Evolutionary conservation across 1,284 basidiomycete genomes (phyloP), one percentile per base, ranked within the genome.

Genomic region (Bjerkandera adusta): DNA sequence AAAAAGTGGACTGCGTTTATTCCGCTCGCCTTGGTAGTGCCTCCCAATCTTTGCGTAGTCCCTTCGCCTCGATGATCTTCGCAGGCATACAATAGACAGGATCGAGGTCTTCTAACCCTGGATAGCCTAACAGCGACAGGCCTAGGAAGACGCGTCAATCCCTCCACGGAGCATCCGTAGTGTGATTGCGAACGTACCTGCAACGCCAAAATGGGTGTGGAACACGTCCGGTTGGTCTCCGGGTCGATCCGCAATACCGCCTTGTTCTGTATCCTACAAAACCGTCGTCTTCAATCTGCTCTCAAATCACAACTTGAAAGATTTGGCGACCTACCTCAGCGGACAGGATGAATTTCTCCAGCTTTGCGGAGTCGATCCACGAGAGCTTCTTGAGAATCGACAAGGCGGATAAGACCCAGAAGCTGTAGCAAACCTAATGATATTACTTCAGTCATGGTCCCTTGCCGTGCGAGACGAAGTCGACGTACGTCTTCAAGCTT

Each of bases 81-180:
- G 85, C 85, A 1, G 95, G 96, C 91, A 99, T 93, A 69, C 95
- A 98, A 64, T 95, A 98, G 16, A 97, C 85, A 0, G 96, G 96
- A 64, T 98, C 96, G 21, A 98, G 72, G 54, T 90, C 85, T 26
- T 80, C 72, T 16, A 98, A 67, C 0, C 83, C 87, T 0, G 89
- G 84, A 61, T 94, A 95, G n/a, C 92, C 92, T 5, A 97, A 73
- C 7, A 98, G 70, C 0, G 92, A 94, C 12, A 98, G 73, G 0
- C 92, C 93, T 90, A 50, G 21, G 40, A 25, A 33, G 32, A 32
- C 47, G 16, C 25, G 32, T 38, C 24, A 25, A 2, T 32, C n/a
- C 15, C 13, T 2, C 5, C 8, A 30, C 27, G 8, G 8, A n/a
- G n/a, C 27, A 30, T 30, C 8, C n/a, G 8, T 8, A 36, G 12